Evolutionary conservation across 176 grass and related monocot genomes (phyloP).

Genomic region (Hordeum vulgare): MorexV3_pseudomolecules_assembly NC_058519.1:108963273-108963772

Average conservation of each 20-base stretch:
- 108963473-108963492: slow-evolving; percentile 28
- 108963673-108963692: neutral
- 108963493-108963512: slow-evolving; percentile 12
- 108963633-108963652: too few relatives aligned
- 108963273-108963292: too few relatives aligned
- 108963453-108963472: neutral
- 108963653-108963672: too few relatives aligned
- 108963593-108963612: neutral
- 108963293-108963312: too few relatives aligned
- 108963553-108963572: neutral
- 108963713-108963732: neutral
- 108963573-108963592: neutral
- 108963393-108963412: too few relatives aligned
- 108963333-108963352: neutral
- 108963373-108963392: neutral
- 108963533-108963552: neutral
- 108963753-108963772: neutral
- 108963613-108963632: neutral
- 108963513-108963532: slow-evolving; percentile 18
- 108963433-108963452: neutral
- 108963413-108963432: neutral
- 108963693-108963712: neutral
- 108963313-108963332: too few relatives aligned
- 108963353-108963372: neutral
- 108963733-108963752: neutral